Conservation (phyloP, 1,284 basidiomycete genomes). For the Pholiota adiposa region DNA sequence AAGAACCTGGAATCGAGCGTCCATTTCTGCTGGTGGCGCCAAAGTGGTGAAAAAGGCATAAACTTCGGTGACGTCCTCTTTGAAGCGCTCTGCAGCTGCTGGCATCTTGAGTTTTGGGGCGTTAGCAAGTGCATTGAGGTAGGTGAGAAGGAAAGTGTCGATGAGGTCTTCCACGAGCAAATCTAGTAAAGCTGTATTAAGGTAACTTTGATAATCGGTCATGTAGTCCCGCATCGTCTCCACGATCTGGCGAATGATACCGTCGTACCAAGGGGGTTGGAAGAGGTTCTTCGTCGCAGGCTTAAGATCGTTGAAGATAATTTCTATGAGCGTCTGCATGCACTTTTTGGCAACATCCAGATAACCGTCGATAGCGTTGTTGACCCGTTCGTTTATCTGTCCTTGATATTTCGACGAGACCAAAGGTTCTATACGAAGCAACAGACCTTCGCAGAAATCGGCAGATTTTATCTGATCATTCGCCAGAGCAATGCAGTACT, state of each 20-base stretch:
- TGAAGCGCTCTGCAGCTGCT: slow-evolving; percentile 80
- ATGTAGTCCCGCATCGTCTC: slow-evolving; percentile 98
- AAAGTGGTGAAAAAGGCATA: slow-evolving; percentile 84
- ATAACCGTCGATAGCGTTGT: slow-evolving; percentile 98
- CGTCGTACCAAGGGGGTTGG: slow-evolving; percentile 87
- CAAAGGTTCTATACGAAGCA: slow-evolving; percentile 85
- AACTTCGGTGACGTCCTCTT: slow-evolving; percentile 79
- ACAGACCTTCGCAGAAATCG: slow-evolving; percentile 89
- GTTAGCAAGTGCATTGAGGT: slow-evolving; percentile 88
- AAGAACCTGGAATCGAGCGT: slow-evolving; percentile 85
- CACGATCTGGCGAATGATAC: slow-evolving; percentile 83
- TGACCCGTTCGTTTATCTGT: slow-evolving; percentile 85
- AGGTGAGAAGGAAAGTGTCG: slow-evolving; percentile 89
- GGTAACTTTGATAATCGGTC: slow-evolving; percentile 88
- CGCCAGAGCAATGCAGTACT: slow-evolving; percentile 97
- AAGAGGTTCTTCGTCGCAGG: slow-evolving; percentile 90
- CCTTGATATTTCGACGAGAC: slow-evolving; percentile 93
- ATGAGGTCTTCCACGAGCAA: slow-evolving; percentile 93
- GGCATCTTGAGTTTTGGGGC: slow-evolving; percentile 91
- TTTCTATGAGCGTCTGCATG: slow-evolving; percentile 91
- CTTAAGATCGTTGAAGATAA: slow-evolving; percentile 95
- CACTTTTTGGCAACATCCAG: slow-evolving; percentile 98
- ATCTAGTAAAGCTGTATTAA: slow-evolving; percentile 92
- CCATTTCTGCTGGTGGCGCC: slow-evolving; percentile 83
- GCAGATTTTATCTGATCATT: slow-evolving; percentile 98